A percentile compares a stretch with the other conserved stretches of the same genome.
Evolutionary conservation across 2,329 filamentous ascomycete species (phyloP).

Genomic region (Zymoseptoria crescenta): DNA sequence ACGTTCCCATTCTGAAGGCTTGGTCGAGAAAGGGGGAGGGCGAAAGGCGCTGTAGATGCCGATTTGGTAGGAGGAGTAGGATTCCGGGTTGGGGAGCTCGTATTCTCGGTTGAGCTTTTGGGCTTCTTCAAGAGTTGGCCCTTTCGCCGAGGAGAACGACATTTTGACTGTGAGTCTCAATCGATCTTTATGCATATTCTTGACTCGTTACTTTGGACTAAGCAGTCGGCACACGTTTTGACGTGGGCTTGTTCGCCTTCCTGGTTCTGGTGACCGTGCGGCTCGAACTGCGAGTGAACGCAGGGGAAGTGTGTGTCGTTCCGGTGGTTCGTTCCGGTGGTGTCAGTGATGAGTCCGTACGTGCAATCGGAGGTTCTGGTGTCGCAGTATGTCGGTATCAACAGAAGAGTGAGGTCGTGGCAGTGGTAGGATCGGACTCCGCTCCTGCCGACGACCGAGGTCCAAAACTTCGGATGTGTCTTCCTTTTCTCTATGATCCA

Average conservation of each 20-base stretch:
- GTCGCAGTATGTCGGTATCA: too few species aligned
- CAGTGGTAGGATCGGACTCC: neutral
- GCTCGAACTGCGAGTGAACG: too few species aligned
- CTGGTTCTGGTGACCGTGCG: too few species aligned
- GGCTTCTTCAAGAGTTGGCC: slow-evolving; percentile 11
- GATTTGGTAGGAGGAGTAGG: slow-evolving; percentile 24
- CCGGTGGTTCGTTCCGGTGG: too few species aligned
- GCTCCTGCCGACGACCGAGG: neutral
- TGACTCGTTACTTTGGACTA: too few species aligned
- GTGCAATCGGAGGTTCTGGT: too few species aligned
- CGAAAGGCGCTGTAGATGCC: slow-evolving; percentile 33
- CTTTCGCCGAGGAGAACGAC: neutral
- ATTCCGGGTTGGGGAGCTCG: slow-evolving; percentile 31
- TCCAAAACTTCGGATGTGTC: neutral
- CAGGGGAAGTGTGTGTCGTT: too few species aligned
- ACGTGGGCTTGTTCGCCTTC: too few species aligned
- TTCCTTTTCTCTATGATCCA: neutral
- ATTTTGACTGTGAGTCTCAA: neutral
- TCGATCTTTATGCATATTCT: neutral
- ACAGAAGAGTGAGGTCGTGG: neutral
- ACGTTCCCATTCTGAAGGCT: slow-evolving; percentile 34
- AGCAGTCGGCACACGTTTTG: too few species aligned
- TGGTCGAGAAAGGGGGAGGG: slow-evolving; percentile 34
- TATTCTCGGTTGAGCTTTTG: slow-evolving; percentile 14
- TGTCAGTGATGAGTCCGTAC: too few species aligned